Conservation (phyloP, 139 green algal genomes). For the Spirogloea muscicola region DNA sequence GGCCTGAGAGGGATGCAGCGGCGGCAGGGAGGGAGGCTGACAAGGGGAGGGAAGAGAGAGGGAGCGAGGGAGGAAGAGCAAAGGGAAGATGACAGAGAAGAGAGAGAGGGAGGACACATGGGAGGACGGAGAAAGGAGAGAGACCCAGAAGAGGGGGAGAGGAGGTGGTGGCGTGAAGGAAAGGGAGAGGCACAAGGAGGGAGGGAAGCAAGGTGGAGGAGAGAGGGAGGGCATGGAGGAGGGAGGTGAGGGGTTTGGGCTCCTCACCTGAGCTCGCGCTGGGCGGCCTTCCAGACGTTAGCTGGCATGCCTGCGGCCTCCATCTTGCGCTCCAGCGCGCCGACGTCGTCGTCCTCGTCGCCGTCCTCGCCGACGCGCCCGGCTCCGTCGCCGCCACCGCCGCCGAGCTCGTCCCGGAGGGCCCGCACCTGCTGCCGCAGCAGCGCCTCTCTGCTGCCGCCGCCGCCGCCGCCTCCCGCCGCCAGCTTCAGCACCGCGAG, state of each 20-base stretch:
- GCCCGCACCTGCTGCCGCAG: not conserved
- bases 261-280: constrained; percentile 20
- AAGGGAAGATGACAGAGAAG: not conserved
- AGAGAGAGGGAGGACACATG: not conserved
- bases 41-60: too few relatives aligned
- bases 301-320: constrained; percentile 26
- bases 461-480: not conserved
- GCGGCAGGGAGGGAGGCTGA: too few relatives aligned
- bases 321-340: constrained; percentile 16
- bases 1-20: too few relatives aligned
- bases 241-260: too few relatives aligned
- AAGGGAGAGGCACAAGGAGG: too few relatives aligned
- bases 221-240: too few relatives aligned
- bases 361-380: constrained; percentile 1
- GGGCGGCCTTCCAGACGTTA: constrained; percentile 35
- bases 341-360: constrained; percentile 43
- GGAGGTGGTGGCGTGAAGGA: too few relatives aligned
- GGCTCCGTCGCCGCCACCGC: not conserved
- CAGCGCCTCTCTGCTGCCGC: not conserved
- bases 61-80: not conserved
- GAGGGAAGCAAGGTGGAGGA: too few relatives aligned
- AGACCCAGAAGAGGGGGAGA: too few relatives aligned
- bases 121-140: not conserved
- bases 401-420: constrained; percentile 20
- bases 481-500: not conserved